Evolutionary conservation across 257 asterid genomes (phyloP).

Genomic region (Capsicum baccatum): DNA sequence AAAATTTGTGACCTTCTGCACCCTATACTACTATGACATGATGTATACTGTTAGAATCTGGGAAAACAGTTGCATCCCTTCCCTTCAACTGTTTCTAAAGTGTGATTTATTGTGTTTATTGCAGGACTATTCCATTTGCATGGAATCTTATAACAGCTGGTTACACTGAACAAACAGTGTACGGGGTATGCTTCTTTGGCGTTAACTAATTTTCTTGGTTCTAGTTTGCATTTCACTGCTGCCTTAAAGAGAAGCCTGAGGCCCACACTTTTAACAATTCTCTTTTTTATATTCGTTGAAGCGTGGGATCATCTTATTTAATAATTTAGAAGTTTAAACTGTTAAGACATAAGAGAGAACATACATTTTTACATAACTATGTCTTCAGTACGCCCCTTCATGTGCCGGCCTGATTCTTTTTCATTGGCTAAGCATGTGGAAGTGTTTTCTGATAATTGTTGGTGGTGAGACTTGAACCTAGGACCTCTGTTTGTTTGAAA

Average conservation of each 20-base stretch:
- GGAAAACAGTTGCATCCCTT: neutral
- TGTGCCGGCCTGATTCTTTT: neutral
- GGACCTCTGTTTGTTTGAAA: neutral
- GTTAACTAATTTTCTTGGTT: constrained; percentile 22
- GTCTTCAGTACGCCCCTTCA: neutral
- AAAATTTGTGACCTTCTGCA: constrained; percentile 6
- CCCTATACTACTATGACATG: constrained; percentile 2
- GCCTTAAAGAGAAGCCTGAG: neutral
- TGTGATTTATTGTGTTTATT: constrained; percentile 33
- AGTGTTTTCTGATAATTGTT: neutral
- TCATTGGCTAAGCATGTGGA: neutral
- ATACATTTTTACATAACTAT: neutral
- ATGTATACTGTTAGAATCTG: neutral
- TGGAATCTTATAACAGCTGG: constrained; percentile 98
- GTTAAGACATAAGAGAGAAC: neutral
- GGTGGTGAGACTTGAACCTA: neutral
- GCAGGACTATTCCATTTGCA: constrained; percentile 93
- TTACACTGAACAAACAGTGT: constrained; percentile 75
- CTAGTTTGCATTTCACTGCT: neutral
- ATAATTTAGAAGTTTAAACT: neutral
- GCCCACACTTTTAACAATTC: neutral
- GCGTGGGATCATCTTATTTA: neutral
- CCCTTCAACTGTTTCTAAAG: constrained; percentile 27
- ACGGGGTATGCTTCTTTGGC: constrained; percentile 66
- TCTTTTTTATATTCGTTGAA: neutral